Conservation (phyloP, 371 early-diverging fungal genomes). For the Smittium culicis region DNA sequence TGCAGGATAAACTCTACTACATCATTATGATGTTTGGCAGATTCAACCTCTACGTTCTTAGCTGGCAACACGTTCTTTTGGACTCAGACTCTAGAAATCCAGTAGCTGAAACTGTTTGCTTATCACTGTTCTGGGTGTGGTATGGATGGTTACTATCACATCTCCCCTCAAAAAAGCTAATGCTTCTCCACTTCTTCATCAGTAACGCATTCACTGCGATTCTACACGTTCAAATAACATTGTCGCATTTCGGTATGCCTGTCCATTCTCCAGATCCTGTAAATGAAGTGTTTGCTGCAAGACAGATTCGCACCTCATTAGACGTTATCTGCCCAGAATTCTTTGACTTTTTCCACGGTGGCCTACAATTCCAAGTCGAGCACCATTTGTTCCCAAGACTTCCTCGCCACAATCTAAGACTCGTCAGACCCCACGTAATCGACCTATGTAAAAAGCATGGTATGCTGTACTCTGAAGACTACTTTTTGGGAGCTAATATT, state of each 20-base stretch:
- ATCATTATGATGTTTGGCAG: constrained; percentile 72
- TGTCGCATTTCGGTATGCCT: constrained; percentile 92
- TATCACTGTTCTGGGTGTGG: constrained; percentile 68
- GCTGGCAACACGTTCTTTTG: constrained; percentile 47
- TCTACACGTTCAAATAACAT: constrained; percentile 88
- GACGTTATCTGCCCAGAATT: constrained; percentile 88
- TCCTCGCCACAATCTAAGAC: constrained; percentile 73
- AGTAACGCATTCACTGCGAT: constrained; percentile 72
- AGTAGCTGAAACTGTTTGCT: constrained; percentile 51
- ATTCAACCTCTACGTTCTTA: constrained; percentile 78
- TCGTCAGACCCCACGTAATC: constrained; percentile 53
- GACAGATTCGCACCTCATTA: constrained; percentile 87
- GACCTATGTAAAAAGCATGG: constrained; percentile 47
- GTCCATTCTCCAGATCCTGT: constrained; percentile 56
- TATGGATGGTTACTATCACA: constrained; percentile 47
- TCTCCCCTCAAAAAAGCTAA: constrained; percentile 47
- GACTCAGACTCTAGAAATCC: constrained; percentile 52
- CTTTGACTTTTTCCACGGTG: constrained; percentile 96
- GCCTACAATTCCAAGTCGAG: constrained; percentile 87
- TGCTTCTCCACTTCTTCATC: constrained; percentile 52
- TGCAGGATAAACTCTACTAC: constrained; percentile 81
- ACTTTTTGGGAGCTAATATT: constrained; percentile 30
- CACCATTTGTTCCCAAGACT: constrained; percentile 91
- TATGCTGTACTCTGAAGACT: constrained; percentile 29
- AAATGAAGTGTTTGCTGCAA: constrained; percentile 61